Evolutionary conservation across 495 filamentous ascomycete species (phyloP).

Genomic region (Daldinia decipiens): DNA sequence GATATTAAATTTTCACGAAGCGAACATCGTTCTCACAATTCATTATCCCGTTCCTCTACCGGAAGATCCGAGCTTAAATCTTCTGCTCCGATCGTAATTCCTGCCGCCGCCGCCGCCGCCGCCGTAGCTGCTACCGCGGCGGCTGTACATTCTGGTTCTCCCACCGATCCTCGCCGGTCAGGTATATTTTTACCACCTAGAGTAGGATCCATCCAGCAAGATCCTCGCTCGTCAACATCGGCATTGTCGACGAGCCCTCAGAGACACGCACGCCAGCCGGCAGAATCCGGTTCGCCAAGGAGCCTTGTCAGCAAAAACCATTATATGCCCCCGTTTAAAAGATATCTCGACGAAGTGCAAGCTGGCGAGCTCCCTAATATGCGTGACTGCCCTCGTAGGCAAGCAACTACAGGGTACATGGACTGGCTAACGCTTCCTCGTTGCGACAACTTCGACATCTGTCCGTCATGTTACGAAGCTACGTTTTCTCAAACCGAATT

Average conservation of each 20-base stretch:
- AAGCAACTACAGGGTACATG: conserved; percentile 44
- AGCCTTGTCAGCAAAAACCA: conserved; percentile 29
- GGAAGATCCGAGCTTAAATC: conserved; percentile 32
- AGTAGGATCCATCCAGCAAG: conserved; percentile 18
- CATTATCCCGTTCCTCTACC: conserved; percentile 45
- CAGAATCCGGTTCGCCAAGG: conserved; percentile 41
- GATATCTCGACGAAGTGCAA: conserved; percentile 50
- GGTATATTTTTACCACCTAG: conserved; percentile 31
- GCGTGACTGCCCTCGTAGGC: conserved; percentile 52
- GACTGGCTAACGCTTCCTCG: conserved; percentile 56
- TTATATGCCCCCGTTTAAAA: conserved; percentile 47
- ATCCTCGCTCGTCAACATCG: conserved; percentile 33
- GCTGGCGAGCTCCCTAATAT: conserved; percentile 49
- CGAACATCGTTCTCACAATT: conserved; percentile 46
- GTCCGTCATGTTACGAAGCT: conserved; percentile 54
- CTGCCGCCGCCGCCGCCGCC: conserved; percentile 13
- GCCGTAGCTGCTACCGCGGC: conserved; percentile 15
- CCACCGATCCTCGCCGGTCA: conserved; percentile 41
- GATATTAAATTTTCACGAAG: conserved; percentile 42
- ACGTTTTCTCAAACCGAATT: conserved; percentile 54
- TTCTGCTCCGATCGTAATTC: conserved; percentile 39
- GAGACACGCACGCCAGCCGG: conserved; percentile 46
- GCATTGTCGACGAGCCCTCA: conserved; percentile 34
- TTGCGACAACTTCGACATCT: conserved; percentile 59
- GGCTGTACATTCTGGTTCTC: conserved; percentile 33